These are phyloP conservation scores for Xylariaceae sp. DNA, from an alignment of 2,329 filamentous ascomycete genomes.

Conservation along the genomic window DNA sequence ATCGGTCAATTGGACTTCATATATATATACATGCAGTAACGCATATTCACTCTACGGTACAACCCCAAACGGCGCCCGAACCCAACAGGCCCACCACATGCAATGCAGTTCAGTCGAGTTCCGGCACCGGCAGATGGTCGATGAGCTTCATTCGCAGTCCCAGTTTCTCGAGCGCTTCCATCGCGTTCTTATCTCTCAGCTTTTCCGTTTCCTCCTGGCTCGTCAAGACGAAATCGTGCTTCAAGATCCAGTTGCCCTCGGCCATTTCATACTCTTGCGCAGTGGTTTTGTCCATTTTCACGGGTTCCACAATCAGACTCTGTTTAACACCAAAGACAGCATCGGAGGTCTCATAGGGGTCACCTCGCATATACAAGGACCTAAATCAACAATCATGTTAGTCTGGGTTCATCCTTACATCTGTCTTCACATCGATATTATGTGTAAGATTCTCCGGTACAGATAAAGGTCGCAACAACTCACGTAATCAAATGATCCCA, in stretches of 20 bases:
- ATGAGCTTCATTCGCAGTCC: conserved; percentile 75
- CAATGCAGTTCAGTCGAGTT: conserved; percentile 53
- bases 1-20: not conserved
- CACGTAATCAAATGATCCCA: conserved; percentile 85
- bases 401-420: not conserved
- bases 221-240: conserved; percentile 80
- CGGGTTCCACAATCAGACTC: conserved; percentile 72
- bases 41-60: not conserved
- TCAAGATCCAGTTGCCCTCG: conserved; percentile 67
- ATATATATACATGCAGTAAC: conserved; percentile 4
- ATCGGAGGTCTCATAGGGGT: conserved; percentile 82
- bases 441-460: too few species aligned
- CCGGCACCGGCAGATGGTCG: conserved; percentile 77
- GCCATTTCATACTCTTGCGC: conserved; percentile 67
- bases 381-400: conserved; percentile 46
- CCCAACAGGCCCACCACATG: not conserved
- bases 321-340: conserved; percentile 88
- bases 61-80: not conserved
- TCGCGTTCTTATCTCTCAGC: conserved; percentile 68
- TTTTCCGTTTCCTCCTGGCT: conserved; percentile 70
- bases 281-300: conserved; percentile 56
- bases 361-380: conserved; percentile 76
- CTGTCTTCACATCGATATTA: too few species aligned
- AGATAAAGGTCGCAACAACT: conserved; percentile 50
- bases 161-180: conserved; percentile 69